Evolutionary conservation across 257 asterid genomes (phyloP).

Genomic region (Ilex aquifolium): DNA sequence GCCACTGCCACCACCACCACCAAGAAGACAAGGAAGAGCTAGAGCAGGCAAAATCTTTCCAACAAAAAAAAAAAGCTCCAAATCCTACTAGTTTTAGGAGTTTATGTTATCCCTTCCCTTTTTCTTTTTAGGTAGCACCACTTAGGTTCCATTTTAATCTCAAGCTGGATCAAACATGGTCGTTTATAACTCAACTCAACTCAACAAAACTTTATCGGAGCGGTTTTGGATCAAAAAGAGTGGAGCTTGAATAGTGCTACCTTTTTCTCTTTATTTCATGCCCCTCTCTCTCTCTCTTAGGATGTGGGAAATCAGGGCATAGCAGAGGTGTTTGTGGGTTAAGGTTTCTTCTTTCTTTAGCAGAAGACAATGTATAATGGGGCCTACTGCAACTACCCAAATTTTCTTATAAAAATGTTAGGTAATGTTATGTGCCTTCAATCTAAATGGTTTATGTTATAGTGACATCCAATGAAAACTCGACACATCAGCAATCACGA

Average conservation of each 20-base stretch:
- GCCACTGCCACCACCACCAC: slow-evolving; percentile 7
- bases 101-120: background rate
- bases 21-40: slow-evolving; percentile 31
- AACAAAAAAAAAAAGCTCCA: background rate
- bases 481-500: background rate
- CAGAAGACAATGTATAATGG: slow-evolving; percentile 15
- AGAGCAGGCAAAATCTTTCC: background rate
- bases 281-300: background rate
- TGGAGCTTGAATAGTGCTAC: slow-evolving; percentile 69
- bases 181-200: too few relatives aligned
- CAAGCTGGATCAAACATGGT: slow-evolving; percentile 5
- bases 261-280: background rate
- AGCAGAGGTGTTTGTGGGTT: slow-evolving; percentile 7
- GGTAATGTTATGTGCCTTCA: background rate
- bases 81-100: background rate
- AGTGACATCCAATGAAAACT: background rate
- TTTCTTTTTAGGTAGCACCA: slow-evolving; percentile 33
- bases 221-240: slow-evolving; percentile 11
- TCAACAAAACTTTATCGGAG: too few relatives aligned
- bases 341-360: slow-evolving; percentile 7
- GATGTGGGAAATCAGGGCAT: background rate
- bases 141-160: slow-evolving; percentile 50
- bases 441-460: background rate
- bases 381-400: slow-evolving; percentile 17
- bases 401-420: background rate